phyloP scores from a whole-genome alignment of 2,329 filamentous ascomycete species.

The Colletotrichum orbiculare region DNA sequence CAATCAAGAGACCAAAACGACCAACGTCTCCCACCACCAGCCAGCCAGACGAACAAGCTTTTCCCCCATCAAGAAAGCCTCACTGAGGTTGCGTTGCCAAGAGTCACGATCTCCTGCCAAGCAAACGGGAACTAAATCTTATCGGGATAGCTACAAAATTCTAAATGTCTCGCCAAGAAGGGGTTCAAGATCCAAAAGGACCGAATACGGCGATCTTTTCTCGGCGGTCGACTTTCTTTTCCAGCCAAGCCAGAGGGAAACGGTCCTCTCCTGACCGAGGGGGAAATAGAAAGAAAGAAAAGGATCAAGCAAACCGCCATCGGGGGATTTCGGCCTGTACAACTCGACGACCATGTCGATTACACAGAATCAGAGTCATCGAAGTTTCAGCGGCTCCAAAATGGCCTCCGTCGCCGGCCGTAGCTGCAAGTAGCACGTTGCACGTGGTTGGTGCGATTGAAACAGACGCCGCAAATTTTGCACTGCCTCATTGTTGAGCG shows the following conservation, averaged over 20 bases:
- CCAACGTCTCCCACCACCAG: too few species aligned
- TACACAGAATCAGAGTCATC: too few species aligned
- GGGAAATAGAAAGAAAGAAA: too few species aligned
- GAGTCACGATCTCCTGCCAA: conserved; percentile 30
- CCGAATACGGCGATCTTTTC: neutral
- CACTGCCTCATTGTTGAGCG: conserved; percentile 8
- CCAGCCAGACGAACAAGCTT: neutral
- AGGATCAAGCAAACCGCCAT: too few species aligned
- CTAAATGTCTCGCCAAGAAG: conserved; percentile 30
- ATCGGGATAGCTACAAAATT: conserved; percentile 9
- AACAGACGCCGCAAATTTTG: conserved; percentile 7
- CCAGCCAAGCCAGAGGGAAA: too few species aligned
- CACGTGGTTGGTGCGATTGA: conserved; percentile 24
- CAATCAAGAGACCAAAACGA: too few species aligned
- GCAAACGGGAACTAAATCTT: conserved; percentile 29
- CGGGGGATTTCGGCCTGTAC: too few species aligned
- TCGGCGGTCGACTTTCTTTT: too few species aligned
- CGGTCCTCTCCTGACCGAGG: too few species aligned
- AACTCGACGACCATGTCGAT: too few species aligned
- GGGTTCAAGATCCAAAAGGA: conserved; percentile 6
- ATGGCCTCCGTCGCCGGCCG: neutral
- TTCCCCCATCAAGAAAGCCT: neutral
- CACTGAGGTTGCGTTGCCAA: conserved; percentile 18
- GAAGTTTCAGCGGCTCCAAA: neutral
- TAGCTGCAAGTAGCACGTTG: conserved; percentile 13